Base-by-base conservation (phyloP, 1,284 basidiomycete genomes). In the Termitomyces sp. region DNA sequence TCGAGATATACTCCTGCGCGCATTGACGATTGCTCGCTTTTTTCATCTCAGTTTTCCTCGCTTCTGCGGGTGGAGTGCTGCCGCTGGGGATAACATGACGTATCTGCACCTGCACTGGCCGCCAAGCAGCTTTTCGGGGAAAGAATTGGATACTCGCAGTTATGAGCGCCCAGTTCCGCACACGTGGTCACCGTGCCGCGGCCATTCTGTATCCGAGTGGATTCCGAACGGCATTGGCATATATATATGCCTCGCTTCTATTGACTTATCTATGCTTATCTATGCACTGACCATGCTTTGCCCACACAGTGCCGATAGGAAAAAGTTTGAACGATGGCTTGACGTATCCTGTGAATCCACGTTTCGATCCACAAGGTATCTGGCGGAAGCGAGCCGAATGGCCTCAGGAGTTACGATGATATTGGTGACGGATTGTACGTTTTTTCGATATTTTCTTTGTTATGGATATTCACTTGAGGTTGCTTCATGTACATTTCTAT, bases 361-460 rank as follows among this genome's bases (percentile, higher is more conserved):
- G 90, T 19, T 91, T 90, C 69, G 85, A 88, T 62, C 59, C 65
- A 1, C 78, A 86, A 52, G 90, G 91, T 36, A 72, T 80, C 40
- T 88, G 84, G 84, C 71, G 77, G 51, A 75, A 76, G 61, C 75
- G 91, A 40, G 70, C 68, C 26, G 83, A 89, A 53, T 93, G 90
- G 91, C 88, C 90, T 0, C 62, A 66, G 42, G 80, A 82, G 57
- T 67, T 91, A 62, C 79, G 70, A 60, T 84, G 66, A 71, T 30
- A 30, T 34, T 28, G 19, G 26, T n/a, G 28, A 21, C 17, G 31
- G 31, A 48, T 45, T 7, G n/a, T 19, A 47, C 13, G 6, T 28
- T 46, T n/a, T 41, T 33, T 17, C 41, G 15, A 26, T 26, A 12
- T 6, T 52, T 41, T 30, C 19, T 36, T 44, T 31, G 1, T 33